Evolutionary conservation across 2,329 filamentous ascomycete genomes (phyloP).

Genomic region (Colletotrichum sp.): DNA sequence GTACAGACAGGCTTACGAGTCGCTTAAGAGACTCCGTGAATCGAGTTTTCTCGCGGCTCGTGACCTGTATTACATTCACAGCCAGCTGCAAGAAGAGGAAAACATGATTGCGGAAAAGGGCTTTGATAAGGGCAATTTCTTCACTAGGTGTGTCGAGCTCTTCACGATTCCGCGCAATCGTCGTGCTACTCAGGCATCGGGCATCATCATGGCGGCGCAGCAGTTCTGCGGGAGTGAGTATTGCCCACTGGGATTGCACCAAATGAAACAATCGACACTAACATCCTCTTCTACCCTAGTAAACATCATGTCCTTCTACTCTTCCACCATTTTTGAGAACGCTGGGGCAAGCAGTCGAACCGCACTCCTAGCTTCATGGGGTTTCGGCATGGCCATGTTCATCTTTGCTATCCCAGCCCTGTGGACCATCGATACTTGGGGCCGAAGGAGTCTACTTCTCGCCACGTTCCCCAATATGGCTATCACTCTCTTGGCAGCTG

Average conservation of each 20-base stretch:
- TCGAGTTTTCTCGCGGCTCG: constrained; percentile 63
- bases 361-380: constrained; percentile 53
- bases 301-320: constrained; percentile 56
- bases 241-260: not conserved
- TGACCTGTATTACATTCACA: constrained; percentile 65
- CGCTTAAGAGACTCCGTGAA: constrained; percentile 61
- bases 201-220: constrained; percentile 70
- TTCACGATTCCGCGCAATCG: constrained; percentile 63
- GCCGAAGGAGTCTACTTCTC: constrained; percentile 63
- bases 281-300: constrained; percentile 22
- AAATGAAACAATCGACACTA: not conserved
- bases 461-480: constrained; percentile 72
- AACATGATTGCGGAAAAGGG: constrained; percentile 14
- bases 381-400: constrained; percentile 61
- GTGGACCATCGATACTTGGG: constrained; percentile 70
- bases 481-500: constrained; percentile 56
- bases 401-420: constrained; percentile 68
- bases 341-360: constrained; percentile 42
- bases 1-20: constrained; percentile 57
- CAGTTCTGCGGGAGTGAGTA: constrained; percentile 60
- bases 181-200: constrained; percentile 68
- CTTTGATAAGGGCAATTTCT: constrained; percentile 38
- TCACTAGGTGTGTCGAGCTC: constrained; percentile 57
- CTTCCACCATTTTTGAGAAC: constrained; percentile 47
- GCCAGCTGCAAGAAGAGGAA: constrained; percentile 33